Evolutionary conservation across 768 basidiomycete species (phyloP), one percentile per base, ranked within the genome.

Genomic region (Lyophyllum shimeji): DNA sequence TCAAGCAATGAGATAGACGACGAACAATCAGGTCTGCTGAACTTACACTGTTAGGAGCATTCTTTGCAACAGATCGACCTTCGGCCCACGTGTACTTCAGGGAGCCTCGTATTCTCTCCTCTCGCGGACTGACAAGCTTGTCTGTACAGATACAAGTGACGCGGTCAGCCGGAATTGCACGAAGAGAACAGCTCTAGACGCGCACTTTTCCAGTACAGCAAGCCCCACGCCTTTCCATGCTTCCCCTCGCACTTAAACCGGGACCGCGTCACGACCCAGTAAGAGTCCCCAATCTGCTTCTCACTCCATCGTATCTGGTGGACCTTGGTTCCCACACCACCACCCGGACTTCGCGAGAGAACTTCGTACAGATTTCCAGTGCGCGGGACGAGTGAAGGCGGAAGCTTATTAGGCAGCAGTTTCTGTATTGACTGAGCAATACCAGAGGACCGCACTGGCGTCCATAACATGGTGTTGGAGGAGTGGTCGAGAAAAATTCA

Each of bases 171-270:
- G 50, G 37, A 8, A 42, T 20, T 58, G 29, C 33, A 37, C 47
- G n/a, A 46, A 49, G 43, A n/a, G n/a, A n/a, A 20, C 39, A 54
- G 2, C n/a, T 24, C 21, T 12, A 20, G 23, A 18, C 17, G 72
- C 84, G 56, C 50, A 92, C 92, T 90, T 75, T 79, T 84, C 90
- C 91, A 94, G 53, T 84, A 78, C 4, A 93, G 72, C 56, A 76
- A 75, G 7, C 92, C 92, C 93, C 93, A 94, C 17, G 83, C 91
- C 68, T 86, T 92, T 1, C 92, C 92, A 62, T 92, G 88, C 24
- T 69, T 76, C 24, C 90, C 90, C 60, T 85, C 85, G 42, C 76
- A 74, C 69, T 93, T 94, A 67, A 93, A 83, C 58, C 76, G 74
- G 29, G 88, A 79, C 64, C 81, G 77, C 3, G 90, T 92, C 40